Percentiles rank a stretch among this genome's conserved stretches.
phyloP scores from a whole-genome alignment of 78 protist species.

The Dictyostelium brefeldianum region DNA sequence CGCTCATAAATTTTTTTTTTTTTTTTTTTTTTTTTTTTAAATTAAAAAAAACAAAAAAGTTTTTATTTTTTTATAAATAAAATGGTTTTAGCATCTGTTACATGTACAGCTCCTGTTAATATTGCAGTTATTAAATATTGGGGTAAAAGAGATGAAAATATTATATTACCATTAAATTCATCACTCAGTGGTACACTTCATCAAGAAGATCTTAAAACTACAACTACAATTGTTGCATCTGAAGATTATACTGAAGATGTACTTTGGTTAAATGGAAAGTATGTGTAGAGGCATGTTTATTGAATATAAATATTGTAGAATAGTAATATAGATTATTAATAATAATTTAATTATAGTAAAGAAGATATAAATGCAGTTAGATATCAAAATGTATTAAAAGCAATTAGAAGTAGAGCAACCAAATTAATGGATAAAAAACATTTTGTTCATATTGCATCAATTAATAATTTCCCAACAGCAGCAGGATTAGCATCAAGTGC shows the following conservation, averaged over 20 bases:
- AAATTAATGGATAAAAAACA: conserved; percentile 58
- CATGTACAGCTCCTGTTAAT: conserved; percentile 96
- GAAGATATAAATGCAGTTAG: conserved; percentile 65
- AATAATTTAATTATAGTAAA: too few species aligned
- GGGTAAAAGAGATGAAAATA: conserved; percentile 98
- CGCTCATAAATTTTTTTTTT: background rate
- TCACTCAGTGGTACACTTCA: conserved; percentile 95
- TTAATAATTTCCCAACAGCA: conserved; percentile 99
- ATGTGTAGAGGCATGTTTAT: too few species aligned
- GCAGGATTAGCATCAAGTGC: conserved; percentile 99
- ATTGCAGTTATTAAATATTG: conserved; percentile 99
- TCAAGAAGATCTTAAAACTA: conserved; percentile 85
- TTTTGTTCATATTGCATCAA: conserved; percentile 88
- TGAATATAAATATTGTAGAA: too few species aligned
- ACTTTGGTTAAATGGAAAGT: conserved; percentile 97
- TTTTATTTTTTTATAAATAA: background rate
- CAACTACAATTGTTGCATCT: conserved; percentile 87
- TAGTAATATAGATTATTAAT: too few species aligned
- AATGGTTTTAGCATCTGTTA: conserved; percentile 69
- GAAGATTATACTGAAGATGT: conserved; percentile 74
- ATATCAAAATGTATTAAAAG: conserved; percentile 78
- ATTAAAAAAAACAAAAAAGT: background rate
- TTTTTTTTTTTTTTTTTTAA: background rate
- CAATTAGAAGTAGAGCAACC: conserved; percentile 71
- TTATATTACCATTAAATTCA: conserved; percentile 94